These are phyloP conservation scores for Gastroboletus turbinatus DNA, from an alignment of 1,284 basidiomycete species.

Conservation along the genomic window DNA sequence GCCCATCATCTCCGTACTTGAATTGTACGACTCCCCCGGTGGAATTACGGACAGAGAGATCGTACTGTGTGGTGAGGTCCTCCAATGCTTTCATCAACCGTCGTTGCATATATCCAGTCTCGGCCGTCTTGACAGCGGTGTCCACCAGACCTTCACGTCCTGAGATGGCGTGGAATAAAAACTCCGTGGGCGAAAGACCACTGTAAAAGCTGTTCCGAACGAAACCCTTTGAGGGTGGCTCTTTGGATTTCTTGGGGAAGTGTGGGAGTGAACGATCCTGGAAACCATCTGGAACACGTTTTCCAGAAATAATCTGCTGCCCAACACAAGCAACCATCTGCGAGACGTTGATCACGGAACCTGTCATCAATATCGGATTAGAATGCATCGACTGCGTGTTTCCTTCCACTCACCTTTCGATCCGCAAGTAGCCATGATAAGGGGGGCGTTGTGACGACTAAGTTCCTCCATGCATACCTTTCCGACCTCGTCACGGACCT, in stretches of 20 bases:
- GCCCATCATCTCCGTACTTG: slow-evolving; percentile 94
- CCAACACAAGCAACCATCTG: slow-evolving; percentile 99
- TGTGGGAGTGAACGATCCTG: slow-evolving; percentile 98
- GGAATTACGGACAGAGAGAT: slow-evolving; percentile 95
- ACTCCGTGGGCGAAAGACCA: slow-evolving; percentile 94
- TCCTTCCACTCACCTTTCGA: slow-evolving; percentile 75
- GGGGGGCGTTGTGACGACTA: slow-evolving; percentile 92
- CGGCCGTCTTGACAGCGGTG: slow-evolving; percentile 99
- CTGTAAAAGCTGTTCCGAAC: slow-evolving; percentile 97
- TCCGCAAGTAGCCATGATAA: slow-evolving; percentile 99
- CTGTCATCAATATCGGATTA: slow-evolving; percentile 40
- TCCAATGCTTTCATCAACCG: slow-evolving; percentile 99
- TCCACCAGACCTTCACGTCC: slow-evolving; percentile 98
- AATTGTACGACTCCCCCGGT: slow-evolving; percentile 98
- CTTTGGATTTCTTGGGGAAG: slow-evolving; percentile 97
- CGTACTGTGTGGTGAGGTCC: slow-evolving; percentile 96
- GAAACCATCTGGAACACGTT: slow-evolving; percentile 98
- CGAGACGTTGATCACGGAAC: slow-evolving; percentile 98
- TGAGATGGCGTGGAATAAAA: slow-evolving; percentile 98
- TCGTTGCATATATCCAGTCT: slow-evolving; percentile 99
- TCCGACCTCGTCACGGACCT: slow-evolving; percentile 94
- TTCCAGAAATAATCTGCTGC: slow-evolving; percentile 97
- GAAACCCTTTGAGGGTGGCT: slow-evolving; percentile 97
- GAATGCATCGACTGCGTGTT: slow-evolving; percentile 4
- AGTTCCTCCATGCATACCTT: slow-evolving; percentile 98